Conservation (phyloP, 1,284 basidiomycete genomes). For the Schizophyllum amplum region DNA sequence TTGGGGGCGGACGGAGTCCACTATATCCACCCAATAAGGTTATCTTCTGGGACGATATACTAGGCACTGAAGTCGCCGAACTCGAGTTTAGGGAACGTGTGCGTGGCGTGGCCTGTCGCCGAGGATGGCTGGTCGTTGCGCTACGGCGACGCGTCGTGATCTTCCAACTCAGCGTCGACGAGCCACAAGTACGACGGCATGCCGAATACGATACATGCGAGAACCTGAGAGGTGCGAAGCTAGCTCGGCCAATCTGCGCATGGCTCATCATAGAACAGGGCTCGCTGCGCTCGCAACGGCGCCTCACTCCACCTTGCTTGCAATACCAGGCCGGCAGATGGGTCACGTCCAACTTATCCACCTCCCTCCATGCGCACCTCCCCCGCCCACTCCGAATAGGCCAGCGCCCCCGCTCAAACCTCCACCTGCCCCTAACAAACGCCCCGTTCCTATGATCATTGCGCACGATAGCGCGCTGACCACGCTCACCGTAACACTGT, state of each 20-base stretch:
- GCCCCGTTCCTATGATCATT: constrained; percentile 74
- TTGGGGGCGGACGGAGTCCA: constrained; percentile 87
- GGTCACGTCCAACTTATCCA: constrained; percentile 90
- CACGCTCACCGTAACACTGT: constrained; percentile 69
- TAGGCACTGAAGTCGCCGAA: constrained; percentile 73
- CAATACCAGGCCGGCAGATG: constrained; percentile 80
- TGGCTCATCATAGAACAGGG: constrained; percentile 40
- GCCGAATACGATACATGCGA: constrained; percentile 87
- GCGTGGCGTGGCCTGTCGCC: constrained; percentile 70
- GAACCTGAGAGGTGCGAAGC: constrained; percentile 70
- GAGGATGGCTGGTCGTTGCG: constrained; percentile 80
- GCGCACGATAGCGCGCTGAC: constrained; percentile 80
- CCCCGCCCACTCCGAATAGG: constrained; percentile 39
- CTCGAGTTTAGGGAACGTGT: constrained; percentile 89
- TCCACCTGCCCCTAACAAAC: constrained; percentile 47
- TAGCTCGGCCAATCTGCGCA: constrained; percentile 3
- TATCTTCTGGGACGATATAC: constrained; percentile 80
- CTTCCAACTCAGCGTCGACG: constrained; percentile 57
- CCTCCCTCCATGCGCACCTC: constrained; percentile 69
- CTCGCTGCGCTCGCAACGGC: constrained; percentile 77
- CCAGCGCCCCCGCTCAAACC: constrained; percentile 38
- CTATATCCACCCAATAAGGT: constrained; percentile 93
- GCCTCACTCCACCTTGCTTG: constrained; percentile 72
- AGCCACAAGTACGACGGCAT: constrained; percentile 41
- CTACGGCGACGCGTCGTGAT: constrained; percentile 73